A percentile compares a stretch with the other conserved stretches of the same genome.
Evolutionary conservation across 345 rosid genomes (phyloP).

Genomic region (Salix caprea): DNA sequence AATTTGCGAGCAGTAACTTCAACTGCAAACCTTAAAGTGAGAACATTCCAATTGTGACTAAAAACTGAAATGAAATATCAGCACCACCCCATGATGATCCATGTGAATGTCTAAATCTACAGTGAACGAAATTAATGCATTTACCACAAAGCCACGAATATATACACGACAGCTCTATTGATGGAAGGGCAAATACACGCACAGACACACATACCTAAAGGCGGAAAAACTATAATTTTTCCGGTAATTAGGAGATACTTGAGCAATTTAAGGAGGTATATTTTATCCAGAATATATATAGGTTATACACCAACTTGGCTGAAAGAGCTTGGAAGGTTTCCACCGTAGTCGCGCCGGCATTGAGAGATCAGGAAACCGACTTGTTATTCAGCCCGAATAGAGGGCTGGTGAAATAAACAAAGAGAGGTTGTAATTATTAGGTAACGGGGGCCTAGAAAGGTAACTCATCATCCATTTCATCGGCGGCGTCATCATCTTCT

Average conservation of each 20-base stretch:
- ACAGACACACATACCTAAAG: neutral
- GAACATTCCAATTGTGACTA: neutral
- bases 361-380: neutral
- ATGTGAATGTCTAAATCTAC: neutral
- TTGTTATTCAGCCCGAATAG: neutral
- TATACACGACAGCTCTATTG: neutral
- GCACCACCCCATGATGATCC: neutral
- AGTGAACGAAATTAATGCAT: too few species aligned
- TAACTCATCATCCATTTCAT: conserved; percentile 42
- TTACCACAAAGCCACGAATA: too few species aligned
- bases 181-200: too few species aligned
- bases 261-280: neutral
- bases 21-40: neutral
- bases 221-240: neutral
- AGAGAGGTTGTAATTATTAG: neutral
- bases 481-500: conserved; percentile 40
- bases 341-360: neutral
- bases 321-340: neutral
- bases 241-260: neutral
- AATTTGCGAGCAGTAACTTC: neutral
- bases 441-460: neutral
- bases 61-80: neutral
- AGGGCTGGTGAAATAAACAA: neutral
- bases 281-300: neutral
- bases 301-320: neutral